Evolutionary conservation across 2,329 filamentous ascomycete species (phyloP).

Genomic region (Penicillium nordicum): DNA sequence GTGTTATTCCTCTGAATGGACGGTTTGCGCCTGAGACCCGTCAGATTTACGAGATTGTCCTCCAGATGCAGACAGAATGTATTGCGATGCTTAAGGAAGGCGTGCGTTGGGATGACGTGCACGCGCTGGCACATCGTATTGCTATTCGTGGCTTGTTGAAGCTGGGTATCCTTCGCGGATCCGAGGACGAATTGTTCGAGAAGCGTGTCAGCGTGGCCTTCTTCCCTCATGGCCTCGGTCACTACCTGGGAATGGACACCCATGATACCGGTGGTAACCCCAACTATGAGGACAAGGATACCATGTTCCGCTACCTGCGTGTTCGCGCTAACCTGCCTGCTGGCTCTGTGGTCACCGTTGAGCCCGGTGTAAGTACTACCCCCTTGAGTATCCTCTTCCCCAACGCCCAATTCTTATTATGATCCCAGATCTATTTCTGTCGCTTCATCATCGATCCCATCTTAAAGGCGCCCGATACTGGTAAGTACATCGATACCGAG

Average conservation of each 20-base stretch:
- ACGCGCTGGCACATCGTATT: constrained; percentile 68
- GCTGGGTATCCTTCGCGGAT: constrained; percentile 66
- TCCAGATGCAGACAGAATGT: constrained; percentile 74
- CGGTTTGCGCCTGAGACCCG: constrained; percentile 66
- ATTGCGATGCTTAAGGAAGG: constrained; percentile 67
- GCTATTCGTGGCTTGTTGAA: constrained; percentile 67
- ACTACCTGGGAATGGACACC: constrained; percentile 89
- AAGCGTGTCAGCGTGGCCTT: constrained; percentile 82
- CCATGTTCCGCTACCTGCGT: constrained; percentile 82
- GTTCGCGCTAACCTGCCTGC: constrained; percentile 72
- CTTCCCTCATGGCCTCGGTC: constrained; percentile 85
- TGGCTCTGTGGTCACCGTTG: constrained; percentile 85
- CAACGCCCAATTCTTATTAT: neutral
- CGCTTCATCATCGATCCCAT: constrained; percentile 82
- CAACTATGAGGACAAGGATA: constrained; percentile 74
- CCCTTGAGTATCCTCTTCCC: neutral
- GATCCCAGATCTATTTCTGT: constrained; percentile 75
- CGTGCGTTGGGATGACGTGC: constrained; percentile 66
- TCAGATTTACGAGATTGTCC: constrained; percentile 72
- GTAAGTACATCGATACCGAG: constrained; percentile 69
- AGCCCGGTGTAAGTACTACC: constrained; percentile 70
- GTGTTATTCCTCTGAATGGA: constrained; percentile 76
- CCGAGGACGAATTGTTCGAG: constrained; percentile 68
- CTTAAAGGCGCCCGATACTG: constrained; percentile 66
- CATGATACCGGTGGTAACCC: constrained; percentile 80